A percentile compares a stretch with the other conserved stretches of the same genome.
These are phyloP conservation scores for Aspergillus sp. DNA, from an alignment of 2,329 filamentous ascomycete genomes.

Conservation along the genomic window DNA sequence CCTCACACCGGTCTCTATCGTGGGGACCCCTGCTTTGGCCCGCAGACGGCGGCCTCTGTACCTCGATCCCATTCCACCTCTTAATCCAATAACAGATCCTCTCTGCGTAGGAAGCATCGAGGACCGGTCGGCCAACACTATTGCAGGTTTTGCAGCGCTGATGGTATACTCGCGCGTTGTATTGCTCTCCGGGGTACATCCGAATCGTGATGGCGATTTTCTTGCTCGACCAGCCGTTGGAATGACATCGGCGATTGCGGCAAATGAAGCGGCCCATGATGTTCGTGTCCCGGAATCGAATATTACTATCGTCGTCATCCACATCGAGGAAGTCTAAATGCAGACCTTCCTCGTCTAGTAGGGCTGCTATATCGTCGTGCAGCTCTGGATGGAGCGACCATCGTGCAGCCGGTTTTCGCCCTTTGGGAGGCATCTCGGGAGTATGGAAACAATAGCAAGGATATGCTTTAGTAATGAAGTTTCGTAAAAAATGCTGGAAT, in stretches of 20 bases:
- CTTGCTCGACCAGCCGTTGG: constrained; percentile 41
- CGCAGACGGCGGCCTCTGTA: constrained; percentile 11
- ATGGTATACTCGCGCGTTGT: constrained; percentile 48
- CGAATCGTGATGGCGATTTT: constrained; percentile 45
- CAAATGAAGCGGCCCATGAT: constrained; percentile 46
- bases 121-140: constrained; percentile 30
- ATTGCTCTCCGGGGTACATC: constrained; percentile 36
- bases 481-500: too few species aligned
- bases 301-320: not conserved
- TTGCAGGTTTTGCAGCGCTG: constrained; percentile 42
- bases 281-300: constrained; percentile 32
- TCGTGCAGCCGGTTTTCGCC: too few species aligned
- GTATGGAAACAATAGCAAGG: too few species aligned
- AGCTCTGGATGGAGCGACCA: too few species aligned
- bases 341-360: too few species aligned
- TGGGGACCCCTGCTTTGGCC: constrained; percentile 28
- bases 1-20: constrained; percentile 29
- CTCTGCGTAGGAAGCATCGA: constrained; percentile 43
- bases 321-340: not conserved
- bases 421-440: too few species aligned
- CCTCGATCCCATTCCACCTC: constrained; percentile 40
- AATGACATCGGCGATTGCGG: constrained; percentile 30
- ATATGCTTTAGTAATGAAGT: too few species aligned
- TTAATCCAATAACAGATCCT: constrained; percentile 45
- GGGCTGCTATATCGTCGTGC: too few species aligned